phyloP scores from a whole-genome alignment of 176 grass and related monocot genomes.

The Luzula sylvatica region DNA sequence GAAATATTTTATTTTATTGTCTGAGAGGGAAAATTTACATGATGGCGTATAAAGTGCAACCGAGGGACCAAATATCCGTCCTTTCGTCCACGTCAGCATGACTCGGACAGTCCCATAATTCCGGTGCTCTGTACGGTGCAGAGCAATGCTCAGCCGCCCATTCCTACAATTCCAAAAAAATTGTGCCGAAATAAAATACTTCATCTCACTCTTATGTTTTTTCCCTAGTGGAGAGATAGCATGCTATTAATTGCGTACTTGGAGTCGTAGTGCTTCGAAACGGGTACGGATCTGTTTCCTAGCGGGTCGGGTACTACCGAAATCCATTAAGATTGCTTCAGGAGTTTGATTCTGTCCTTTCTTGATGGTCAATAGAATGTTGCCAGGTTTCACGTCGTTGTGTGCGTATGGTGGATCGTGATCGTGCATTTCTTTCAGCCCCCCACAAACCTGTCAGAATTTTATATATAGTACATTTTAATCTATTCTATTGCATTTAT shows the following conservation, averaged over 20 bases:
- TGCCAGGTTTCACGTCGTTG: conserved; percentile 94
- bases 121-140: conserved; percentile 83
- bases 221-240: too few species aligned
- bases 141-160: conserved; percentile 84
- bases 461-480: neutral
- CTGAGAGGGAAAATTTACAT: conserved; percentile 43
- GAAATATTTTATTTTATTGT: too few species aligned
- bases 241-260: too few species aligned
- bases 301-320: conserved; percentile 76
- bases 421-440: conserved; percentile 89
- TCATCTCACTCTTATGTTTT: too few species aligned
- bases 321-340: conserved; percentile 92
- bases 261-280: conserved; percentile 69
- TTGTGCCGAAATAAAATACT: too few species aligned
- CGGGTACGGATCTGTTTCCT: conserved; percentile 74
- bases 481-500: neutral
- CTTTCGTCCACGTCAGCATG: conserved; percentile 79
- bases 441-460: conserved; percentile 55
- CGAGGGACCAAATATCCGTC: conserved; percentile 93
- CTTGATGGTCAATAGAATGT: conserved; percentile 67
- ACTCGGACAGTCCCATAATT: conserved; percentile 92
- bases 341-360: conserved; percentile 48
- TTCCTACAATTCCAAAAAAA: conserved; percentile 5
- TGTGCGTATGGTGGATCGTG: conserved; percentile 91
- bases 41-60: conserved; percentile 89